A percentile compares a stretch with the other conserved stretches of the same genome.
These are phyloP conservation scores for Fusarium veterinarium DNA, from an alignment of 2,329 filamentous ascomycete genomes.

Conservation along the genomic window DNA sequence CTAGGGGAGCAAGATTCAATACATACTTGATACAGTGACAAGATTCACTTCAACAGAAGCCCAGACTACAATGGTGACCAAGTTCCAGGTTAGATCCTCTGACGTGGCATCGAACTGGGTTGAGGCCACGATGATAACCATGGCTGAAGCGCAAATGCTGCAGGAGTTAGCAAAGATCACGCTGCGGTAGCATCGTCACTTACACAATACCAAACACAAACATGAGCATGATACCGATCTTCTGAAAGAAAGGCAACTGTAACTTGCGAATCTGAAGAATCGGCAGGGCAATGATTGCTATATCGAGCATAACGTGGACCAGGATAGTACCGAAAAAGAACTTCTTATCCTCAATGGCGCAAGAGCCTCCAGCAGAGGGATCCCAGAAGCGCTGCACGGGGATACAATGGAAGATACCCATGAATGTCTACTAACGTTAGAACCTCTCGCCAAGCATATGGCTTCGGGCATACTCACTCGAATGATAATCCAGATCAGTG, in stretches of 20 bases:
- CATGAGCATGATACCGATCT: constrained; percentile 44
- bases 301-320: constrained; percentile 47
- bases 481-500: constrained; percentile 46
- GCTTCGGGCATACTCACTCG: constrained; percentile 15
- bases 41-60: constrained; percentile 43
- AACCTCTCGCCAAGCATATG: background rate
- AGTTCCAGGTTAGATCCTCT: constrained; percentile 37
- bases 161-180: background rate
- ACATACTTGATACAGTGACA: constrained; percentile 40
- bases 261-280: constrained; percentile 48
- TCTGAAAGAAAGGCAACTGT: constrained; percentile 44
- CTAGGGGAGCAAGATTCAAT: rapidly evolving
- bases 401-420: constrained; percentile 35
- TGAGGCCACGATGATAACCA: constrained; percentile 37
- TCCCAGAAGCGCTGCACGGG: constrained; percentile 37
- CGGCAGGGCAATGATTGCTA: constrained; percentile 47
- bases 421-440: constrained; percentile 5
- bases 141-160: constrained; percentile 36
- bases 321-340: constrained; percentile 51
- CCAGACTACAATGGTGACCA: constrained; percentile 39
- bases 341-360: constrained; percentile 43
- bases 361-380: constrained; percentile 1
- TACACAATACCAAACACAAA: constrained; percentile 49
- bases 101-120: constrained; percentile 27
- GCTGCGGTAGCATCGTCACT: background rate